Conservation (phyloP, 371 early-diverging fungal species). For the Basidiobolus meristosporus region DNA sequence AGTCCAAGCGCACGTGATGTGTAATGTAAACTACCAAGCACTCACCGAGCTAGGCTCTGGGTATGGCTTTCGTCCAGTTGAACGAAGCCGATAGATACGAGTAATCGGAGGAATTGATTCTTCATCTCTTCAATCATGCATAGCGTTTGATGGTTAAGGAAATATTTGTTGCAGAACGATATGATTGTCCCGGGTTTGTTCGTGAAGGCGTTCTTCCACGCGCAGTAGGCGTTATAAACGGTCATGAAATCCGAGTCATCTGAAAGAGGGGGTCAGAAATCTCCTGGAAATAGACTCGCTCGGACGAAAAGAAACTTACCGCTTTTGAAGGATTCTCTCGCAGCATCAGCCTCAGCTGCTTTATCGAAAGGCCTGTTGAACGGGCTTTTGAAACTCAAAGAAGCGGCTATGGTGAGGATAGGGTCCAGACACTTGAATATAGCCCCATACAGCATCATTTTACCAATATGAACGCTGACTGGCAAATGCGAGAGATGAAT, state of each 20-base stretch:
- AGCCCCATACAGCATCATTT: conserved; percentile 51
- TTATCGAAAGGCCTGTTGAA: conserved; percentile 58
- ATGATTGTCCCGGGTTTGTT: conserved; percentile 6
- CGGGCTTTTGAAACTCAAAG: conserved; percentile 28
- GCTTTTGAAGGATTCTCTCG: conserved; percentile 20
- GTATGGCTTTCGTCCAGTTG: conserved; percentile 7
- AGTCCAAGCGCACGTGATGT: conserved; percentile 5
- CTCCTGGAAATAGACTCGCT: background rate
- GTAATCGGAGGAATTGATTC: conserved; percentile 47
- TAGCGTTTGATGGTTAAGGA: conserved; percentile 33
- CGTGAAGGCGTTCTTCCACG: conserved; percentile 30
- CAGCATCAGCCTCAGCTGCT: conserved; percentile 29
- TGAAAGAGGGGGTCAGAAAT: conserved; percentile 6
- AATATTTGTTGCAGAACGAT: conserved; percentile 29
- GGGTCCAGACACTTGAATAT: conserved; percentile 52
- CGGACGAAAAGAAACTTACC: conserved; percentile 5
- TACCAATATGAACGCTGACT: conserved; percentile 61
- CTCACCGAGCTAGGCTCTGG: conserved; percentile 6
- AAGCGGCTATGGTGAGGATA: conserved; percentile 48
- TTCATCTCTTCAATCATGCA: conserved; percentile 62
- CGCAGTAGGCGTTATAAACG: conserved; percentile 46
- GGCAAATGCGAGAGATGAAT: conserved; percentile 61
- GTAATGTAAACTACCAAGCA: conserved; percentile 2
- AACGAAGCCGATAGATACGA: conserved; percentile 58
- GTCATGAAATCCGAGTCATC: conserved; percentile 61